Evolutionary conservation across 257 asterid genomes (phyloP), one percentile per base, ranked within the genome.

Genomic region (Jacaranda mimosifolia): DNA sequence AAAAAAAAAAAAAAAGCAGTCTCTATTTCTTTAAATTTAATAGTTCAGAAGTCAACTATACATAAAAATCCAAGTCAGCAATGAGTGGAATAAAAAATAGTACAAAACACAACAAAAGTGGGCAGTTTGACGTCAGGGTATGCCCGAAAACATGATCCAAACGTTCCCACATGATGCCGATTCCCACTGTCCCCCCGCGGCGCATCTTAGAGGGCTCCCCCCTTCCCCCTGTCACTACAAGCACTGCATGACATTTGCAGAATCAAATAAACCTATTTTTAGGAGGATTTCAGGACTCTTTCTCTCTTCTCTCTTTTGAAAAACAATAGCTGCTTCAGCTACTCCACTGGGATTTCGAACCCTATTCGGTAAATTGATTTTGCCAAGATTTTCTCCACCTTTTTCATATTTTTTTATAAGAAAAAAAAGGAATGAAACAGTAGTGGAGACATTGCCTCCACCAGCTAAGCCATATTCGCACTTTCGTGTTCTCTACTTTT

Each of bases 111-210:
- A 58, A 71, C 40, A 68, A 55, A 68, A 32, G 19, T 39, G 49
- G 48, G 78, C 59, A 63, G 65, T 38, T 63, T 43, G 62, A 70
- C 53, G 73, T 75, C 57, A 62, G 78, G 73, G 70, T 46, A 55
- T 68, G 69, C 51, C 26, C 12, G 32, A 73, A 45, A 63, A 74
- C 75, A 82, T 43, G 68, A 63, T 64, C 80, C 53, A 19, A 70
- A 69, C 62, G 67, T 53, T 15, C 68, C 32, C 86, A 82, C 83
- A 82, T 82, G 86, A 59, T 26, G 75, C 75, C 49, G 81, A 68
- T 78, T 78, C 83, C 79, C 42, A 72, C 78, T 82, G 85, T 77
- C 82, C 80, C 82, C 80, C 77, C 64, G 75, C 85, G 81, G 82
- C 81, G 76, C 85, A 71, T 71, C 53, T 72, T 77, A 66, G 82